Base-by-base conservation (phyloP, 2,329 filamentous ascomycete genomes). In the Phaeosphaeria sp. region DNA sequence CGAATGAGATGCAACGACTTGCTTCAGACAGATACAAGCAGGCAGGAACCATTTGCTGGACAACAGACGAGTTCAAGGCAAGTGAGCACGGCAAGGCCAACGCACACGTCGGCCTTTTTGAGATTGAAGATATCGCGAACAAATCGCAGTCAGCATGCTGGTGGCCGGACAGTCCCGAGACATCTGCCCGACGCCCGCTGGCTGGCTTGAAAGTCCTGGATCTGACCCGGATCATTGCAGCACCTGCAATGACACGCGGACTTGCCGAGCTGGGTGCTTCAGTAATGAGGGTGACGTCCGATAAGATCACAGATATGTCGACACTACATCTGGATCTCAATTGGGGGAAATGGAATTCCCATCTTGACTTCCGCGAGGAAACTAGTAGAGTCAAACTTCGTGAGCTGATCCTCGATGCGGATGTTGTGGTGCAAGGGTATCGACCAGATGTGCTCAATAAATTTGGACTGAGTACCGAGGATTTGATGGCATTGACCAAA, bases 171-270 rank as follows among this genome's bases (percentile, higher is more conserved):
- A 55, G 48, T 4, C 49, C 60, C 0, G 65, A 68, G 1, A 73
- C 78, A 0, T 75, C 75, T 5, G 56, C 76, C 0, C 62, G 68
- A 20, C 65, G 80, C 13, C 82, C 81, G 0, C 77, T 84, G 0
- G 79, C 79, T 1, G 82, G 82, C 0, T 68, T 84, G 39, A 82
- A 81, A 49, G 79, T 87, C 1, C 69, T 86, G 8, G 84, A 86
- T 54, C 64, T 84, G 4, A 79, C 78, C 7, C 72, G 82, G 2
- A 74, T 84, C 30, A 84, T 84, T 58, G 82, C 83, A 6, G 82
- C 77, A 0, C 83, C 83, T 1, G 69, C 78, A 3, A 75, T 84
- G 15, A 73, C 77, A 1, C 72, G 79, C 4, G 72, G 72, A 0
- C 72, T 84, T 0, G 81, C 81, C 0, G 80, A 82, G 51, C 65